Evolutionary conservation across 192 early-diverging fungal genomes (phyloP), one percentile per base, ranked within the genome.

Genomic region (Backusella westeae): DNA sequence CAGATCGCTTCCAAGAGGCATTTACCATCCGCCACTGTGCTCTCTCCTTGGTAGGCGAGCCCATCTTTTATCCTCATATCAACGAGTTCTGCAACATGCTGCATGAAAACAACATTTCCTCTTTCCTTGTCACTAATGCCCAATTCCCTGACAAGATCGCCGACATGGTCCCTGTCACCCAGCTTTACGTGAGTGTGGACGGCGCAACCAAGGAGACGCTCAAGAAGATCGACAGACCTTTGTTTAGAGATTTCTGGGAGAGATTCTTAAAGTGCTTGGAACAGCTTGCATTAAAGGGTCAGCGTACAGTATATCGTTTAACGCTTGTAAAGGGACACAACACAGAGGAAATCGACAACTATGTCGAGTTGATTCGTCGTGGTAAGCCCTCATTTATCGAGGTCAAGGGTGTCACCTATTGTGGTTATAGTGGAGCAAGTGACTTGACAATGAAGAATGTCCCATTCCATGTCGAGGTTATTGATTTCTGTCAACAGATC

Each of bases 191-290:
- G 49, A 88, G 85, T 80, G 88, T 93, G 5, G 92, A 93, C 80
- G 92, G 91, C n/a, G 86, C 87, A 8, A 93, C 88, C 53, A 93
- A 93, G 75, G 92, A 93, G 65, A 84, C 84, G 15, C 80, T 93
- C 38, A 92, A 93, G 79, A 91, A 91, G 72, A 89, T 93, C 66
- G 92, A 93, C 79, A 87, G 91, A 4, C 92, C 92, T 12, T 67
- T 93, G 74, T 93, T 93, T 82, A 82, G 84, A 41, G 92, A 93
- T 78, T 93, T 90, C 79, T 93, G 92, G 92, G 92, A 93, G 79
- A 85, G 92, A 1, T 92, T 90, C 82, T 75, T 91, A 53, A 87
- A 77, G 41, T 87, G 89, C 83, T 72, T 93, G 69, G 89, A 91
- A 75, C 81, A 81, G 6, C 77, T 93, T 14, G 85, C 87, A 9